Conservation (phyloP, 352 stramenopile genomes). For the Globisporangium sylvaticum region DNA sequence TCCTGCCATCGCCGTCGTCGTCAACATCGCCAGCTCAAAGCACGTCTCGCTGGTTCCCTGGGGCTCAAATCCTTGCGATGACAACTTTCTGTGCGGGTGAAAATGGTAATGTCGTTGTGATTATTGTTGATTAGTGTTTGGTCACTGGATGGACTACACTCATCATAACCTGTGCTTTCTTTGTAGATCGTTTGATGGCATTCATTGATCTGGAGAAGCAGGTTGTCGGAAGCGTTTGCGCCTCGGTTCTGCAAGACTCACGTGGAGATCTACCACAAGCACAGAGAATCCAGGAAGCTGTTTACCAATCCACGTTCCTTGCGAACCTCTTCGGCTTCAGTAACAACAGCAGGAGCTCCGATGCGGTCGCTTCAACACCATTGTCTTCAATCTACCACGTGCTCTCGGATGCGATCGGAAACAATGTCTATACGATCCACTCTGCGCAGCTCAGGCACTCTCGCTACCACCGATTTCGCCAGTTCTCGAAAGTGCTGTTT, state of each 20-base stretch:
- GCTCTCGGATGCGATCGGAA: conserved; percentile 4
- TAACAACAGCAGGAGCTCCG: neutral
- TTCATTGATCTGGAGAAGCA: conserved; percentile 42
- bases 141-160: no score
- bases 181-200: conserved; percentile 27
- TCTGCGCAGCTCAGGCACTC: neutral
- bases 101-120: neutral
- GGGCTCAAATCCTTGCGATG: neutral
- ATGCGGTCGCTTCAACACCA: neutral
- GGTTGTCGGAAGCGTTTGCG: conserved; percentile 24
- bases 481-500: conserved; percentile 28
- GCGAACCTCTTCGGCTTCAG: conserved; percentile 3
- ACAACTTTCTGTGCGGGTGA: conserved; percentile 4
- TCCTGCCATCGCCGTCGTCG: no score
- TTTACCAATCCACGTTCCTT: conserved; percentile 3
- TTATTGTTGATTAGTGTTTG: neutral
- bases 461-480: conserved; percentile 21
- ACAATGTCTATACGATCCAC: neutral
- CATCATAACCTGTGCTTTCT: neutral
- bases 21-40: neutral
- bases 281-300: neutral
- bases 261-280: neutral
- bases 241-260: conserved; percentile 4
- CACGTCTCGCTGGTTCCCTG: conserved; percentile 8
- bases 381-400: conserved; percentile 2